Evolutionary conservation across 2,329 filamentous ascomycete species (phyloP), one percentile per base, ranked within the genome.

Genomic region (Cercospora zeae-maydis): DNA sequence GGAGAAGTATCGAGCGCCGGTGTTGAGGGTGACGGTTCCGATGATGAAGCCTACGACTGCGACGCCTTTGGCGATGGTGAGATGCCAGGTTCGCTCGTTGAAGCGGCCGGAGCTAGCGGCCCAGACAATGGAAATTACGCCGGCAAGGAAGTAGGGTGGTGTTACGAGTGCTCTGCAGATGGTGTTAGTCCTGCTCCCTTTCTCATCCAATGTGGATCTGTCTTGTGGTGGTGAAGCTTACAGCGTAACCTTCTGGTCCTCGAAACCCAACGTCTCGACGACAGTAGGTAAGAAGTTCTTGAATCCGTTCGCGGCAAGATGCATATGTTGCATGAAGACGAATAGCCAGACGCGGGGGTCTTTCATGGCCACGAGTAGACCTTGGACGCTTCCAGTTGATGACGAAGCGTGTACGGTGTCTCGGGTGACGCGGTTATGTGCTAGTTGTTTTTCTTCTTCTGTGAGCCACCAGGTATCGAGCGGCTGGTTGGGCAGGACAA

Each of bases 21-120:
- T 55, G 39, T 62, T 57, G 21, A 55, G 59, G 13, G 59, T 65
- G 2, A 33, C 55, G 4, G 51, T 19, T 14, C 47, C 51, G 14
- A 66, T 59, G 33, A 64, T 49, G 52, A 65, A 67, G 27, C 84
- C 84, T 10, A 82, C 68, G 1, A 84, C 71, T n/a, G 83, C 83
- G 24, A 64, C n/a, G 37, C 57, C 13, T 61, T 64, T 61, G 34
- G 42, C 37, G 8, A 56, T 31, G 33, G 47, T 64, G 14, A 45
- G 51, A 37, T 49, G 33, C 69, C 63, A 64, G 61, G 71, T 30
- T 68, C 68, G 49, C 72, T 63, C 73, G 24, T 68, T 67, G 8
- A 63, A 69, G 16, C 69, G 62, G 42, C 75, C 74, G 11, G 75
- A 65, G n/a, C 66, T 61, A 61, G 67, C 65, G 16, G 63, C 53